Evolutionary conservation across 83 land plant genomes (phyloP).

Genomic region (Picea engelmannii): DNA sequence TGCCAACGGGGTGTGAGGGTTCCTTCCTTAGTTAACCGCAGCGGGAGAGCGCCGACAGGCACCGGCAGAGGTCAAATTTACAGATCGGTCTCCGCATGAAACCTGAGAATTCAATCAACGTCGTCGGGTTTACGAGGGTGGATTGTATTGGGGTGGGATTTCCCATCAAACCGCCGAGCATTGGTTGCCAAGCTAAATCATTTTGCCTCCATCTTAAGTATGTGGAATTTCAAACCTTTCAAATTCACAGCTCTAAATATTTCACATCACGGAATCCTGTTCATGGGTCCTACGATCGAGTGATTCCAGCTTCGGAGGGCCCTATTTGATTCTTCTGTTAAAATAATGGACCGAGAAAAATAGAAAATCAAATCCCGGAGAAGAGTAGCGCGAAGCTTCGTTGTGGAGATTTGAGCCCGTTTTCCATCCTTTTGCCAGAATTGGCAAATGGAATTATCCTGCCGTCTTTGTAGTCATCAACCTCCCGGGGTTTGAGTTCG

Average conservation of each 20-base stretch:
- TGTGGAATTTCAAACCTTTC: not conserved
- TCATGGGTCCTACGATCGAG: not conserved
- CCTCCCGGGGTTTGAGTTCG: not conserved
- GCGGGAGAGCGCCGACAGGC: constrained; percentile 1
- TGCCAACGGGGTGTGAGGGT: not conserved
- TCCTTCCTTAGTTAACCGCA: no score
- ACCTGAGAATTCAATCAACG: not conserved
- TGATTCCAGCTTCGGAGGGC: constrained; percentile 13
- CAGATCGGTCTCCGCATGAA: not conserved
- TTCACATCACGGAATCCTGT: no score
- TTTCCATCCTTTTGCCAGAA: constrained; percentile 4
- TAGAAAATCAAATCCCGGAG: not conserved
- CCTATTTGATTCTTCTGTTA: constrained; percentile 10
- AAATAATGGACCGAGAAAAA: not conserved
- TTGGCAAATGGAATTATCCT: not conserved
- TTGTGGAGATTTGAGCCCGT: constrained; percentile 4
- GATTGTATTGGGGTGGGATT: constrained; percentile 11
- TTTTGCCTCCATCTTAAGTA: constrained; percentile 15
- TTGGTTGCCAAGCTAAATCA: constrained; percentile 12
- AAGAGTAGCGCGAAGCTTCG: constrained; percentile 1
- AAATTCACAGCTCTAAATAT: no score
- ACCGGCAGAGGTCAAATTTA: not conserved
- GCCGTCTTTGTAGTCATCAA: not conserved
- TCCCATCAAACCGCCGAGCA: constrained; percentile 17
- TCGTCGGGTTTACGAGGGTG: not conserved